Percentiles rank a stretch among this genome's conserved stretches.
These are phyloP conservation scores for Hylodesmum podocarpum DNA, from an alignment of 306 rosid genomes.

Conservation along the genomic window DNA sequence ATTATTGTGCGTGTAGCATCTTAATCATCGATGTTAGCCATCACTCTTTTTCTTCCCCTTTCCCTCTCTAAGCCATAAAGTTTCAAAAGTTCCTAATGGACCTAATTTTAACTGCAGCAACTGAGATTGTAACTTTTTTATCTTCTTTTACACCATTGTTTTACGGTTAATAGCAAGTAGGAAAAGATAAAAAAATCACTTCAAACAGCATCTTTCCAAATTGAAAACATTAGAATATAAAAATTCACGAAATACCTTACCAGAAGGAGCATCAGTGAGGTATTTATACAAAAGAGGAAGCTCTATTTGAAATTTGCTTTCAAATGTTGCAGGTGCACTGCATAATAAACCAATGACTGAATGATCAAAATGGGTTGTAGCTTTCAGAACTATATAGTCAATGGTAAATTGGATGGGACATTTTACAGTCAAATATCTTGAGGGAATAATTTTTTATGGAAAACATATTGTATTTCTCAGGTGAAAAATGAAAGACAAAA, in stretches of 20 bases:
- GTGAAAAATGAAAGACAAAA: neutral
- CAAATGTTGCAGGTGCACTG: constrained; percentile 82
- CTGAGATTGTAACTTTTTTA: neutral
- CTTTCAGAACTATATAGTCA: constrained; percentile 8
- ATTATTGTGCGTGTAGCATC: neutral
- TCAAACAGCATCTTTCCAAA: neutral
- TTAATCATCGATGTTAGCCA: neutral
- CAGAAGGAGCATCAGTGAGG: constrained; percentile 58
- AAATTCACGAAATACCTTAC: constrained; percentile 51
- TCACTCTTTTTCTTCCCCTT: neutral
- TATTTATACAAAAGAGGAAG: constrained; percentile 61
- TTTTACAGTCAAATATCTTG: constrained; percentile 6
- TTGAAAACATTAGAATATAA: neutral
- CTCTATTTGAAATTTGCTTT: constrained; percentile 63
- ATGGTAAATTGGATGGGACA: neutral
- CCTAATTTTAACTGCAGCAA: neutral
- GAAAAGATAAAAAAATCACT: constrained; percentile 15
- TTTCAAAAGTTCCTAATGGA: constrained; percentile 11
- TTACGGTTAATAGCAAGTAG: neutral
- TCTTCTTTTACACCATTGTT: neutral
- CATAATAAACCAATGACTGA: constrained; percentile 30
- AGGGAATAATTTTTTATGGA: neutral
- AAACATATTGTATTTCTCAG: neutral
- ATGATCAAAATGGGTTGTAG: neutral
- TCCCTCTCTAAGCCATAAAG: constrained; percentile 3